A percentile compares a stretch with the other conserved stretches of the same genome.
These are phyloP conservation scores for Herpetomonas samuelpessoai DNA, from an alignment of 208 protist species.

Conservation along the genomic window DNA sequence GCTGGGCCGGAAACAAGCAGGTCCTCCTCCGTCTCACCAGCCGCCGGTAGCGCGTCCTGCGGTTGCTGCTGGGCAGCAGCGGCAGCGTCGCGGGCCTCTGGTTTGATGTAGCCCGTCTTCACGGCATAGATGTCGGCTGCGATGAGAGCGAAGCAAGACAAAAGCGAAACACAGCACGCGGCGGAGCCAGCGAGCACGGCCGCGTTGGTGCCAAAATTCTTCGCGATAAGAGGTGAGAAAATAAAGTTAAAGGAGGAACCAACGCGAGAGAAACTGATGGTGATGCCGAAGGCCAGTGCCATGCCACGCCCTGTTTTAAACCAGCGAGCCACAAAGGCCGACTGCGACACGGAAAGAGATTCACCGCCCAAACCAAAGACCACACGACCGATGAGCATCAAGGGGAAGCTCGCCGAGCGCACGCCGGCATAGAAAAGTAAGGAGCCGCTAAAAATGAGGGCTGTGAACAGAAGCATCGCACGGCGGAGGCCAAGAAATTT, in stretches of 20 bases:
- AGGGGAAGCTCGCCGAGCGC: constrained; percentile 40
- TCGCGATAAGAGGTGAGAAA: constrained; percentile 79
- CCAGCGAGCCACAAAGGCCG: constrained; percentile 90
- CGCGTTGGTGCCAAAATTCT: constrained; percentile 36
- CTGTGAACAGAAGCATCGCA: constrained; percentile 78
- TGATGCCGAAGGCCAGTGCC: constrained; percentile 91
- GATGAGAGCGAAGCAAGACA: constrained; percentile 54
- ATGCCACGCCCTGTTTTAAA: constrained; percentile 79
- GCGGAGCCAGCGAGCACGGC: constrained; percentile 60
- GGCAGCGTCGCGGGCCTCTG: constrained; percentile 29
- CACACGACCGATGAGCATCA: constrained; percentile 77
- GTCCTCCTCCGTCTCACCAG: constrained; percentile 1
- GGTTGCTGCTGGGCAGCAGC: constrained; percentile 8
- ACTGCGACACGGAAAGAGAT: constrained; percentile 86
- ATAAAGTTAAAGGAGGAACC: constrained; percentile 92
- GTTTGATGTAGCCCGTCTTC: constrained; percentile 61
- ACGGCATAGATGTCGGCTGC: constrained; percentile 71
- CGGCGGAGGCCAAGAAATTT: constrained; percentile 75
- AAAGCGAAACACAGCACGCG: constrained; percentile 65
- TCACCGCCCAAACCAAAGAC: constrained; percentile 91
- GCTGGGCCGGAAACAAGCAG: background rate
- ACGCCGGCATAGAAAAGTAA: constrained; percentile 79
- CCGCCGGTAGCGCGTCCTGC: background rate
- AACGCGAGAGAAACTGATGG: constrained; percentile 87
- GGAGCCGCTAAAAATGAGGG: constrained; percentile 61